A percentile compares a stretch with the other conserved stretches of the same genome.
These are phyloP conservation scores for Pseudocercospora musae DNA, from an alignment of 2,329 filamentous ascomycete species.

Conservation along the genomic window DNA sequence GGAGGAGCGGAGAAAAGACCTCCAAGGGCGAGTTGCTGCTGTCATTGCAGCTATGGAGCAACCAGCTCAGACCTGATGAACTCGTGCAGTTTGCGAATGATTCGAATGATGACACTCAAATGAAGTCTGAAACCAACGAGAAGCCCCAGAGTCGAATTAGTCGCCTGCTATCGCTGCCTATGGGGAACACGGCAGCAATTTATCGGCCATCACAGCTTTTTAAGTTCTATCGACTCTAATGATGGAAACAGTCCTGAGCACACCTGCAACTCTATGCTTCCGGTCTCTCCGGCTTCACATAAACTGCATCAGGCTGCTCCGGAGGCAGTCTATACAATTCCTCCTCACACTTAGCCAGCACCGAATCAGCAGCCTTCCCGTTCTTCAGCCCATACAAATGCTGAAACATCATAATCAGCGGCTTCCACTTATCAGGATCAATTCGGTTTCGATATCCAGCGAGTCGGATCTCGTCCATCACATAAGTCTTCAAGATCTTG, in stretches of 20 bases:
- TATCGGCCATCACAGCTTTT: background rate
- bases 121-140: background rate
- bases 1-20: background rate
- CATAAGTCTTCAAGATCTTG: constrained; percentile 4
- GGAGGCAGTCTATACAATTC: constrained; percentile 4
- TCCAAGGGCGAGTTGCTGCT: constrained; percentile 1
- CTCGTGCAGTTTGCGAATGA: background rate
- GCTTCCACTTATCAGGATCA: constrained; percentile 8
- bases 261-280: background rate
- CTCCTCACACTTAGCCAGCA: constrained; percentile 1
- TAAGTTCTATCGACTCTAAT: background rate
- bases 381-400: constrained; percentile 4
- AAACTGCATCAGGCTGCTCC: background rate
- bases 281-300: background rate
- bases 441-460: constrained; percentile 1
- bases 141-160: background rate
- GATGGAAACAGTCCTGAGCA: background rate
- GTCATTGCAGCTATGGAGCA: constrained; percentile 10
- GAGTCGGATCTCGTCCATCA: constrained; percentile 5
- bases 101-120: background rate
- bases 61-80: background rate
- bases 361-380: constrained; percentile 1
- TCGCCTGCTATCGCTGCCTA: background rate
- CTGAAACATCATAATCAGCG: constrained; percentile 10
- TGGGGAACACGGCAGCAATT: background rate